Evolutionary conservation across 192 early-diverging fungal genomes (phyloP).

Genomic region (Endogone sp.): DNA sequence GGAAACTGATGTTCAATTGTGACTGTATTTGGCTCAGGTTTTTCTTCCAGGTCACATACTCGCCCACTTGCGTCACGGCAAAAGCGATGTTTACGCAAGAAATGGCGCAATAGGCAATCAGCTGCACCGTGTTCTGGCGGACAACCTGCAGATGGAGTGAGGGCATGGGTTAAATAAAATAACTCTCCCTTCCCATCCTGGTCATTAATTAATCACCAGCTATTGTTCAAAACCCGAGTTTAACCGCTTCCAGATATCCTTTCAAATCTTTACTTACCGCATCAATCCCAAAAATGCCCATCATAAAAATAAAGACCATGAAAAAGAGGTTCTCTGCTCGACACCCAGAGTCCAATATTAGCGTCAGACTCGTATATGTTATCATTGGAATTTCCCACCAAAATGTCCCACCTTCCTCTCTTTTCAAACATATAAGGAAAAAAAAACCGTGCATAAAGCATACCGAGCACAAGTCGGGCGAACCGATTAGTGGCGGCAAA

Average conservation of each 20-base stretch:
- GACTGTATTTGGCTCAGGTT: not conserved
- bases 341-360: not conserved
- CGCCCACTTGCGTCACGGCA: not conserved
- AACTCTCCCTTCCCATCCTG: not conserved
- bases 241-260: too few relatives aligned
- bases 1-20: not conserved
- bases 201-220: not conserved
- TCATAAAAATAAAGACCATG: not conserved
- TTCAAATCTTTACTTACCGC: not conserved
- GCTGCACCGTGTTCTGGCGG: constrained; percentile 3
- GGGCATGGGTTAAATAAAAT: not conserved
- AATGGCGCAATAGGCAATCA: not conserved
- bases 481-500: not conserved
- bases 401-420: not conserved
- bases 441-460: not conserved
- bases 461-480: not conserved
- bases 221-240: too few relatives aligned
- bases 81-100: not conserved
- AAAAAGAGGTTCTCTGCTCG: not conserved
- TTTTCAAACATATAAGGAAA: too few relatives aligned
- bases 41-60: not conserved
- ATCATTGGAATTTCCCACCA: not conserved
- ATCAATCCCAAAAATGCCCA: constrained; percentile 2
- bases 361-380: not conserved
- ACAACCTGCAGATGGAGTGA: not conserved